These are phyloP conservation scores for Sphagnum contortum DNA, from an alignment of 225 moss, liverwort and hornwort species.

Conservation along the genomic window DNA sequence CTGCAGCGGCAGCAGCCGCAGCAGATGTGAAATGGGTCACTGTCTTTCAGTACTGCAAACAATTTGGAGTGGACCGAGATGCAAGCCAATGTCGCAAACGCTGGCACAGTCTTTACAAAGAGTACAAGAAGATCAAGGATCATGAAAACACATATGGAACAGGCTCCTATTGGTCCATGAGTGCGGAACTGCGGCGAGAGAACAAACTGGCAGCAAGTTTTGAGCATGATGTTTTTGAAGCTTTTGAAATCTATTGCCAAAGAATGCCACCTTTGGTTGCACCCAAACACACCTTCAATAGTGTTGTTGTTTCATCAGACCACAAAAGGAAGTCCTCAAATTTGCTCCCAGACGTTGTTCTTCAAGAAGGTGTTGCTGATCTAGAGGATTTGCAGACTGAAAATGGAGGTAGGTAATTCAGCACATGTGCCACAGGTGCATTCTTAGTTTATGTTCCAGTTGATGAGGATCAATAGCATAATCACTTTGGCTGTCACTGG, in stretches of 20 bases:
- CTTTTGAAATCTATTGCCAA: slow-evolving; percentile 54
- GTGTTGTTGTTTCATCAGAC: slow-evolving; percentile 1
- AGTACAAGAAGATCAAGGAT: slow-evolving; percentile 92
- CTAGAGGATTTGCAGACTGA: slow-evolving; percentile 25
- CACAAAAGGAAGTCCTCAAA: slow-evolving; percentile 41
- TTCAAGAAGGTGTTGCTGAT: slow-evolving; percentile 25
- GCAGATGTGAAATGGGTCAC: slow-evolving; percentile 80
- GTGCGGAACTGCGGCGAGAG: slow-evolving; percentile 73
- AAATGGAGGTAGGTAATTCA: slow-evolving; percentile 31
- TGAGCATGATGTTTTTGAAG: slow-evolving; percentile 78
- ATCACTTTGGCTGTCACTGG: too few species aligned
- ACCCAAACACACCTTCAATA: slow-evolving; percentile 18
- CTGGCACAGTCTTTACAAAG: slow-evolving; percentile 90
- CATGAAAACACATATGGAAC: slow-evolving; percentile 41
- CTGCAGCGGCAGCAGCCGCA: slow-evolving; percentile 42
- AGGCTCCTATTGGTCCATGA: slow-evolving; percentile 73
- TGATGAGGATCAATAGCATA: too few species aligned
- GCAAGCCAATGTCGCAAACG: slow-evolving; percentile 85
- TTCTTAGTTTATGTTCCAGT: not conserved
- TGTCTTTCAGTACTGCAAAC: slow-evolving; percentile 72
- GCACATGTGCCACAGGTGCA: slow-evolving; percentile 39
- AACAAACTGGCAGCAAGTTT: slow-evolving; percentile 81
- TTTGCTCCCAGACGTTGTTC: slow-evolving; percentile 21
- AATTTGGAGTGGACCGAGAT: slow-evolving; percentile 63
- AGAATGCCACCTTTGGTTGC: slow-evolving; percentile 37